A percentile compares a stretch with the other conserved stretches of the same genome.
Evolutionary conservation across 2,329 filamentous ascomycete species (phyloP).

Genomic region (Calonectria hongkongensis): DNA sequence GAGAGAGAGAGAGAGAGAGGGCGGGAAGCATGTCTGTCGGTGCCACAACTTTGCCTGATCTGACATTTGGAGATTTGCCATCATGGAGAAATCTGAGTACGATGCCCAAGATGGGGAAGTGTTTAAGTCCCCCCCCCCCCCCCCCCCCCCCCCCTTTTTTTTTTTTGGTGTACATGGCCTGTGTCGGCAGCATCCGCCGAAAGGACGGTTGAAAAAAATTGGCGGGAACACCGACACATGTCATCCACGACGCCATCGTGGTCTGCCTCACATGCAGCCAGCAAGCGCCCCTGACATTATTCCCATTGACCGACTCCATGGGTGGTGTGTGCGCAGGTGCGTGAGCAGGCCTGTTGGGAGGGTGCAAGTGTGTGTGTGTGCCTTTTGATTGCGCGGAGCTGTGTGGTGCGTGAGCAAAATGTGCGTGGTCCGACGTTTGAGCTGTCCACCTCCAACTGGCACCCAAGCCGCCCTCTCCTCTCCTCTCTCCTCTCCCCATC

Average conservation of each 20-base stretch:
- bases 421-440: conserved; percentile 42
- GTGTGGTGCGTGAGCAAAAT: conserved; percentile 36
- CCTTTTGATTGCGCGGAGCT: conserved; percentile 27
- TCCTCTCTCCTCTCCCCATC: neutral
- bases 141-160: conserved; percentile 1
- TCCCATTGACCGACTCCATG: conserved; percentile 34
- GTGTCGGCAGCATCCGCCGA: neutral
- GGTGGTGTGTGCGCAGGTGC: conserved; percentile 38
- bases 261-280: conserved; percentile 27
- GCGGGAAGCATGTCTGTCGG: conserved; percentile 8
- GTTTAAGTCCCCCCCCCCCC: conserved; percentile 12
- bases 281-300: conserved; percentile 24
- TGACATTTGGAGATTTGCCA: conserved; percentile 20
- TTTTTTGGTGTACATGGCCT: neutral
- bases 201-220: neutral
- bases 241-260: conserved; percentile 39
- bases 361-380: conserved; percentile 9
- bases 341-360: conserved; percentile 34
- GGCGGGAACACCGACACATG: conserved; percentile 34
- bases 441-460: conserved; percentile 34
- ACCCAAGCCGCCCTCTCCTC: conserved; percentile 20
- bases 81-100: conserved; percentile 20
- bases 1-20: neutral
- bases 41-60: conserved; percentile 18
- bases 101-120: conserved; percentile 6